Evolutionary conservation across 257 asterid species (phyloP).

Genomic region (Euphrasia confusa): DNA sequence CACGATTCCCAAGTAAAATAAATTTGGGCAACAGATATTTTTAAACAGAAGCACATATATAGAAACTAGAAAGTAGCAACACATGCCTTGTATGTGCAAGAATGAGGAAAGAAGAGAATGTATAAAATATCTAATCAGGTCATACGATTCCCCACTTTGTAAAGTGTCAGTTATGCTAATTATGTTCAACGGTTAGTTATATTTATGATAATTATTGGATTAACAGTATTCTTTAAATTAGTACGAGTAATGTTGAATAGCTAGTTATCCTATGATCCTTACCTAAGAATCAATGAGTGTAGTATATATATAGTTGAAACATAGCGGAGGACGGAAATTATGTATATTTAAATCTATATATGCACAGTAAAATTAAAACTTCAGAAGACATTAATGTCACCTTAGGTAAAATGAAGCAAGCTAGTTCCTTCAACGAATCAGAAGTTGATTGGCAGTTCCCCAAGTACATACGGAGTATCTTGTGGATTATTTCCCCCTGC

Average conservation of each 20-base stretch:
- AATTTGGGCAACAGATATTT: background rate
- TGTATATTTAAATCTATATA: background rate
- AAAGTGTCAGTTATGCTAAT: background rate
- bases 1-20: background rate
- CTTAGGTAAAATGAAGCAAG: slow-evolving; percentile 68
- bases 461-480: slow-evolving; percentile 71
- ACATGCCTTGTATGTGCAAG: background rate
- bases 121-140: no score
- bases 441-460: slow-evolving; percentile 54
- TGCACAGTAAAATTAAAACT: background rate
- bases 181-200: no score
- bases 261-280: no score
- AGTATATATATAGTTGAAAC: background rate
- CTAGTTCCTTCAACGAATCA: slow-evolving; percentile 64
- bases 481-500: slow-evolving; percentile 84
- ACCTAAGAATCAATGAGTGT: background rate
- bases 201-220: no score
- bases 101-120: no score
- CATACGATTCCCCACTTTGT: background rate
- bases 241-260: no score
- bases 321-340: background rate
- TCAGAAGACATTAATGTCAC: slow-evolving; percentile 33
- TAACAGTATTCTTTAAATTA: no score
- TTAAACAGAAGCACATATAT: background rate
- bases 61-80: background rate